phyloP scores from a whole-genome alignment of 768 basidiomycete genomes.

The Tylopilus vinaceipallidus region DNA sequence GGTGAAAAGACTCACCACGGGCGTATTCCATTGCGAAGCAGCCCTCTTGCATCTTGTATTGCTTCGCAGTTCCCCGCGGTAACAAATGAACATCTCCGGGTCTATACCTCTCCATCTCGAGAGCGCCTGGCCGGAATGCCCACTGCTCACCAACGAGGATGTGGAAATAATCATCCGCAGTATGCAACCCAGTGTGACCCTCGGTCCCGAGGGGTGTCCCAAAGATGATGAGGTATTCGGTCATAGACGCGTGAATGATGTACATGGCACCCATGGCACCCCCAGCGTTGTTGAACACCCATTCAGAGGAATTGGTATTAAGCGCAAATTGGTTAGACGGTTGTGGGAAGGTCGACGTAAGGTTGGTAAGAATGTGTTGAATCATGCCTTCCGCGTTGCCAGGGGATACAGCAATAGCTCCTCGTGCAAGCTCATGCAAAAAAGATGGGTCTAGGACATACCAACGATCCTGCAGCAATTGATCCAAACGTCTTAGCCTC shows the following conservation, averaged over 20 bases:
- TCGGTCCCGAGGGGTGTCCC: conserved; percentile 97
- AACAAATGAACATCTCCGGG: conserved; percentile 86
- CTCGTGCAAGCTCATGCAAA: conserved; percentile 71
- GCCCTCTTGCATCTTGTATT: conserved; percentile 97
- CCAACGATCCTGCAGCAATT: conserved; percentile 62
- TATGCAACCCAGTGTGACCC: conserved; percentile 91
- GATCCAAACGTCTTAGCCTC: background rate
- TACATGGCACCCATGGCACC: conserved; percentile 99
- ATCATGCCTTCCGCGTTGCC: conserved; percentile 74
- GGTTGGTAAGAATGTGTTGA: conserved; percentile 75
- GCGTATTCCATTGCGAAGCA: conserved; percentile 97
- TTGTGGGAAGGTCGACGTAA: conserved; percentile 68
- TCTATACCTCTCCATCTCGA: conserved; percentile 83
- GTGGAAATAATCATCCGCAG: conserved; percentile 97
- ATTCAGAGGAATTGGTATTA: conserved; percentile 64
- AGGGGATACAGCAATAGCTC: conserved; percentile 65
- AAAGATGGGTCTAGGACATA: conserved; percentile 77
- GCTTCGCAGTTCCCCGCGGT: conserved; percentile 81
- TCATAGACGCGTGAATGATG: conserved; percentile 93
- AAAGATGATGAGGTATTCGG: conserved; percentile 95
- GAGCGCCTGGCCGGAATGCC: conserved; percentile 79
- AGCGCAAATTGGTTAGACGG: conserved; percentile 50
- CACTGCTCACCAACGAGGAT: conserved; percentile 94
- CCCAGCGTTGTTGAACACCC: conserved; percentile 97
- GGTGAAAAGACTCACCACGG: conserved; percentile 54